Evolutionary conservation across 1,139 yeast species (phyloP).

Genomic region (Chernovozyma aurita): DNA sequence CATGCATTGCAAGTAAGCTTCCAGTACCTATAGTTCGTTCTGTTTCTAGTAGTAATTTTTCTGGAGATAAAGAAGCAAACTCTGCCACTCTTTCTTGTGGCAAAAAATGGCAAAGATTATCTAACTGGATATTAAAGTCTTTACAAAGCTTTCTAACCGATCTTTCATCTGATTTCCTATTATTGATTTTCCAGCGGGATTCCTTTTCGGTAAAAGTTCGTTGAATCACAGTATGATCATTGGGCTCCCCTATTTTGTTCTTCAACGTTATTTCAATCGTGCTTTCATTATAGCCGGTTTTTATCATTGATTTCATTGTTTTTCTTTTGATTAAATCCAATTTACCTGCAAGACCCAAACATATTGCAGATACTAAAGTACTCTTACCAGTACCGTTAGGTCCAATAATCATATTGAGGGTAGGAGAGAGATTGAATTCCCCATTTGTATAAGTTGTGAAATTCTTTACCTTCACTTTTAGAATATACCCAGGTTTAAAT

Average conservation of each 20-base stretch:
- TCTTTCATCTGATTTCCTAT: conserved; percentile 34
- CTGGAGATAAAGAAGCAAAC: conserved; percentile 80
- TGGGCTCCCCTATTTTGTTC: conserved; percentile 27
- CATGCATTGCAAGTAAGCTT: conserved; percentile 51
- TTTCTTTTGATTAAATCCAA: conserved; percentile 80
- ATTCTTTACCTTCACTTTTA: conserved; percentile 62
- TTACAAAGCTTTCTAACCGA: conserved; percentile 44
- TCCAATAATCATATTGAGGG: conserved; percentile 88
- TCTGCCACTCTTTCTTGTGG: conserved; percentile 96
- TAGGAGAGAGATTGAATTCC: conserved; percentile 77
- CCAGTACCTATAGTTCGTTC: conserved; percentile 76
- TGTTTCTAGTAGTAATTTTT: conserved; percentile 68
- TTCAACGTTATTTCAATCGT: conserved; percentile 64
- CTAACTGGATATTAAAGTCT: conserved; percentile 72
- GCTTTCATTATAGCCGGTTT: conserved; percentile 59
- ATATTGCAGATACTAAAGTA: conserved; percentile 89
- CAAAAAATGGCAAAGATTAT: conserved; percentile 87
- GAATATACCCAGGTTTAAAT: conserved; percentile 59
- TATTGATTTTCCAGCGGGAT: conserved; percentile 61
- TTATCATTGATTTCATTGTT: conserved; percentile 68
- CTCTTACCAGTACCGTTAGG: conserved; percentile 98
- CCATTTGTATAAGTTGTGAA: conserved; percentile 82
- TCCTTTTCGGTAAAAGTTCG: conserved; percentile 38
- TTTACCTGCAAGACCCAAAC: conserved; percentile 83
- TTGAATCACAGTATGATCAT: conserved; percentile 33